A percentile compares a stretch with the other conserved stretches of the same genome.
Evolutionary conservation across 139 green algal species (phyloP).

Genomic region (Volvox africanus): DNA sequence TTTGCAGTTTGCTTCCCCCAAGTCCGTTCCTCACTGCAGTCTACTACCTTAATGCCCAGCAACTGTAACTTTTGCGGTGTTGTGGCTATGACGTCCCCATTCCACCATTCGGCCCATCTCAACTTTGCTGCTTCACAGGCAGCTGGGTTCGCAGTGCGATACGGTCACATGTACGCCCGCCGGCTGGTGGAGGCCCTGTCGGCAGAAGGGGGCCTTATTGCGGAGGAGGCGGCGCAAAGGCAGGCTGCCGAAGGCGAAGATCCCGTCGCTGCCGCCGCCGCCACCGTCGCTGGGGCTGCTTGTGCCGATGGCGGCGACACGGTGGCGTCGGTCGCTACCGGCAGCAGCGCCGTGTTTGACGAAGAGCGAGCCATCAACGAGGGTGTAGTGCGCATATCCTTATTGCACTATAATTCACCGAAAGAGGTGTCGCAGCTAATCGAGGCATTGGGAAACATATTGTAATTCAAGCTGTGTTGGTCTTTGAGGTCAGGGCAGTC

Average conservation of each 20-base stretch:
- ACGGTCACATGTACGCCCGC: constrained; percentile 65
- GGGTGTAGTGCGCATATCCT: constrained; percentile 65
- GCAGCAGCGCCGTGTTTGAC: background rate
- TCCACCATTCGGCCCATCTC: no score
- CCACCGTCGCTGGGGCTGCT: background rate
- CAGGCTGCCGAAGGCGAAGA: background rate
- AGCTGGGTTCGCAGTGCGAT: constrained; percentile 55
- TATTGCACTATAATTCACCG: constrained; percentile 74
- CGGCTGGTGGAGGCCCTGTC: constrained; percentile 55
- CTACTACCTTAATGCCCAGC: no score
- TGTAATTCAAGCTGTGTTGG: background rate
- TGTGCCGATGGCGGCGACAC: background rate
- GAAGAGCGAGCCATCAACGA: constrained; percentile 31
- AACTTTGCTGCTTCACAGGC: background rate
- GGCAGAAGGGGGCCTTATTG: background rate
- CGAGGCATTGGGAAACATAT: constrained; percentile 23
- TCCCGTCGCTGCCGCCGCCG: background rate
- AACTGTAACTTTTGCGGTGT: no score
- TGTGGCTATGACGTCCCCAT: no score
- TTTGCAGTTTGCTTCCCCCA: no score
- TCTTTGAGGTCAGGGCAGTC: no score
- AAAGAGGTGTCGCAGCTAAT: constrained; percentile 59
- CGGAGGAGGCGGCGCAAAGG: background rate
- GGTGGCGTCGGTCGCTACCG: no score
- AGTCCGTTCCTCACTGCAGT: no score